phyloP scores from a whole-genome alignment of 257 asterid species.

The Vinca minor region DNA sequence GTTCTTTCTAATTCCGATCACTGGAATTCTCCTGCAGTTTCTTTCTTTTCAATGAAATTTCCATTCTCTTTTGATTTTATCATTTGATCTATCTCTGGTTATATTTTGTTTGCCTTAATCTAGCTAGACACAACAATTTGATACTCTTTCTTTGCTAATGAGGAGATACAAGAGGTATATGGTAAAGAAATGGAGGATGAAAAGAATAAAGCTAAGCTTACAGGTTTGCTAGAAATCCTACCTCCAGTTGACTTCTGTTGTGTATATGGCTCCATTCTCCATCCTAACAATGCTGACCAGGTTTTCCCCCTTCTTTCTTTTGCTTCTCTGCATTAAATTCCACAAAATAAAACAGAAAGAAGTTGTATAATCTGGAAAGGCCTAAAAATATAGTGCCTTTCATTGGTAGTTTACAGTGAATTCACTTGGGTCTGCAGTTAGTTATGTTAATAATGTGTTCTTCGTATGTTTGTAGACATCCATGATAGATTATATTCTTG shows the following conservation, averaged over 20 bases:
- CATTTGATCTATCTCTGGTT: too few species aligned
- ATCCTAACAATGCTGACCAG: constrained; percentile 71
- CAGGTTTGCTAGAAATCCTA: constrained; percentile 47
- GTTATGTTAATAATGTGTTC: background rate
- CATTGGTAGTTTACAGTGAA: background rate
- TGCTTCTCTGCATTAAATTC: background rate
- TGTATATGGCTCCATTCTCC: constrained; percentile 76
- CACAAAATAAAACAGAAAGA: background rate
- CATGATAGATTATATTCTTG: constrained; percentile 81
- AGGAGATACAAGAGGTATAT: constrained; percentile 12
- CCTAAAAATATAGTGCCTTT: background rate
- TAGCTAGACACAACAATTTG: too few species aligned
- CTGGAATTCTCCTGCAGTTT: too few species aligned
- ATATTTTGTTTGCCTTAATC: too few species aligned
- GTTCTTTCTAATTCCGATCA: too few species aligned
- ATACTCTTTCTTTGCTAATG: background rate
- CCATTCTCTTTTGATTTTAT: too few species aligned
- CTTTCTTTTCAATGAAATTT: too few species aligned
- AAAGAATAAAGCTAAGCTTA: constrained; percentile 22
- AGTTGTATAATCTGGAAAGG: background rate
- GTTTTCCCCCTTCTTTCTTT: constrained; percentile 19
- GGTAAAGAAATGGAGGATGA: constrained; percentile 30
- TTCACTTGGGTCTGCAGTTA: background rate
- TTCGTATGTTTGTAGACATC: constrained; percentile 35
- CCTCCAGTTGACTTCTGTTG: constrained; percentile 85